Evolutionary conservation across 139 green algal species (phyloP).

Genomic region (Mychonastes homosphaera): DNA sequence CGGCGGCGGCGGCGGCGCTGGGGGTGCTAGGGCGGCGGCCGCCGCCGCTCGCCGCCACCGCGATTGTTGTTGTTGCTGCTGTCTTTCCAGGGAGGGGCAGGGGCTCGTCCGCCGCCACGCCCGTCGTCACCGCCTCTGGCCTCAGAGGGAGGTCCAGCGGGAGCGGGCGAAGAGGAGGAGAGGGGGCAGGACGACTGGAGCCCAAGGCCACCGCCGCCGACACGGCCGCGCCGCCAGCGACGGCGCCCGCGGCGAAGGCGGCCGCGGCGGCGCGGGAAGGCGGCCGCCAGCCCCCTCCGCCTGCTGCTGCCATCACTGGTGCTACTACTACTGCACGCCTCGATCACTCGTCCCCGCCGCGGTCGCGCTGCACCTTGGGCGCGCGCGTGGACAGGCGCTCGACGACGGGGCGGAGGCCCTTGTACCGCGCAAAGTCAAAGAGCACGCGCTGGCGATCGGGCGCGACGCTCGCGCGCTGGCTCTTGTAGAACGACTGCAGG

Average conservation of each 20-base stretch:
- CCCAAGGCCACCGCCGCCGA: too few relatives aligned
- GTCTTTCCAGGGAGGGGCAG: neutral
- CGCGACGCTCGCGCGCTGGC: slow-evolving; percentile 23
- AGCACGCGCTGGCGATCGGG: slow-evolving; percentile 20
- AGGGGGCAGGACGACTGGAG: too few relatives aligned
- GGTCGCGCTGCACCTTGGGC: slow-evolving; percentile 11
- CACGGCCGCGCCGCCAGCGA: too few relatives aligned
- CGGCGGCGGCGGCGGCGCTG: neutral
- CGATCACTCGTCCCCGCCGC: neutral
- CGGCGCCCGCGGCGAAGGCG: too few relatives aligned
- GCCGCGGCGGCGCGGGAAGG: too few relatives aligned
- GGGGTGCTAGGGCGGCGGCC: too few relatives aligned
- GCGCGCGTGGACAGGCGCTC: slow-evolving; percentile 17
- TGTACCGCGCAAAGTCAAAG: slow-evolving; percentile 27
- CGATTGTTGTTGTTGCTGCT: neutral
- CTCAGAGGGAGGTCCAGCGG: too few relatives aligned
- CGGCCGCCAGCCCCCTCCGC: neutral
- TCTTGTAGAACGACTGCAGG: slow-evolving; percentile 31
- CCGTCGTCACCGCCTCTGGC: too few relatives aligned
- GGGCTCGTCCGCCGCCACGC: neutral
- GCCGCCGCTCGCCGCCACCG: neutral
- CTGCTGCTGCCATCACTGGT: slow-evolving; percentile 9
- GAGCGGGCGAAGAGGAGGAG: too few relatives aligned
- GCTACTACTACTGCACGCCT: neutral
- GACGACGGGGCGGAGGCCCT: slow-evolving; percentile 23